phyloP scores from a whole-genome alignment of 768 basidiomycete genomes.

The Boletus rubroflammeus region DNA sequence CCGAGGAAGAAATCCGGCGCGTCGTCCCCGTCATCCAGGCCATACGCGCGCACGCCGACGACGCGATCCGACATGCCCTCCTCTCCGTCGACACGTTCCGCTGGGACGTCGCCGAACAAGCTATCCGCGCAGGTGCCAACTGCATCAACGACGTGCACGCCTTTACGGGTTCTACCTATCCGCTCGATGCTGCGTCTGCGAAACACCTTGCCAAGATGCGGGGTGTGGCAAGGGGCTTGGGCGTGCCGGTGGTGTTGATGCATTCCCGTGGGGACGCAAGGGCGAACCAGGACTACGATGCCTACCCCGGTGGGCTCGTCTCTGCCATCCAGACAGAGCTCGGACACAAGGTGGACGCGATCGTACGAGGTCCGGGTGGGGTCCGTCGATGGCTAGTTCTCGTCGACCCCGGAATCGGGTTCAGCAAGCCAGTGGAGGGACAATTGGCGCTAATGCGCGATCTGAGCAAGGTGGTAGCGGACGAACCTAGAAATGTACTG shows the following conservation, averaged over 20 bases:
- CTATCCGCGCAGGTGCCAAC: conserved; percentile 69
- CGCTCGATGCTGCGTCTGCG: conserved; percentile 28
- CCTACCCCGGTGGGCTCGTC: conserved; percentile 51
- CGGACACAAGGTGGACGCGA: conserved; percentile 58
- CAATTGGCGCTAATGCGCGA: conserved; percentile 68
- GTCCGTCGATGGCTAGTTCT: conserved; percentile 86
- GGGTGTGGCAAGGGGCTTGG: conserved; percentile 53
- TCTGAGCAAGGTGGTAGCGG: conserved; percentile 44
- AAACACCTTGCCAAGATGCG: conserved; percentile 60
- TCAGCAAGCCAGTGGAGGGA: conserved; percentile 77
- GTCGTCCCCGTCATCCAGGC: conserved; percentile 69
- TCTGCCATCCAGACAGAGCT: conserved; percentile 74
- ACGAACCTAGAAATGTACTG: conserved; percentile 45
- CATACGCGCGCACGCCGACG: conserved; percentile 40
- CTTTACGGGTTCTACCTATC: conserved; percentile 63
- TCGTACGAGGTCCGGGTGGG: conserved; percentile 67
- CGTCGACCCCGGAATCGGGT: conserved; percentile 86
- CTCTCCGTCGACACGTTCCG: conserved; percentile 31
- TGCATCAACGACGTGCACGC: conserved; percentile 93
- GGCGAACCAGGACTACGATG: conserved; percentile 60
- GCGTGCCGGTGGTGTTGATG: conserved; percentile 88
- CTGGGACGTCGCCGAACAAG: conserved; percentile 26
- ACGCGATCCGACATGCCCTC: conserved; percentile 11
- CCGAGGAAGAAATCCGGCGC: conserved; percentile 66
- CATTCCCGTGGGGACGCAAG: conserved; percentile 88